Base-by-base conservation (phyloP, 2,329 filamentous ascomycete species). In the Penicillium sp. region DNA sequence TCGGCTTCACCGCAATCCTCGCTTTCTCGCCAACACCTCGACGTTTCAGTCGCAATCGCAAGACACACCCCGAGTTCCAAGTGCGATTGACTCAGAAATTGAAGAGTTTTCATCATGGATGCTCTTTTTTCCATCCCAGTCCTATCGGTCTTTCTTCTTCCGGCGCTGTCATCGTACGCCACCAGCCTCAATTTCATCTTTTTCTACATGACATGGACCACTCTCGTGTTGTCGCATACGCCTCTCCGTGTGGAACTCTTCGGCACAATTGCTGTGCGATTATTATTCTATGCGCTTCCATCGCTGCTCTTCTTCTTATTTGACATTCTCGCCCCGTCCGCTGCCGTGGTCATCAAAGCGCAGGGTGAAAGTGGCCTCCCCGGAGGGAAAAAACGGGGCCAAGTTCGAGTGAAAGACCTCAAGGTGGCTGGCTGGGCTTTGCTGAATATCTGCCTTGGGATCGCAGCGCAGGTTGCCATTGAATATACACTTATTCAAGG, bases 181-280 rank as follows among this genome's bases (percentile, higher is more conserved):
- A 90, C 87, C 1, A 88, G 82, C 1, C 71, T 94, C 47, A 95
- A 92, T 61, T 68, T 94, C 15, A 69, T 93, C 45, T 89, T 94
- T 70, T 92, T 95, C 65, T 90, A 88, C 62, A 76, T 94, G 68
- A 90, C 85, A 51, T 95, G 88, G 88, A 79, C 80, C 4, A 90
- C 85, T 0, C 74, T 95, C 20, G 79, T 93, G 26, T 70, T 90
- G 2, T 84, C 83, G 5, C 84, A 93, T 54, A 73, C 82, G 1
- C 80, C 85, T 0, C 69, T 92, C 11, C 76, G 78, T 41, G 77
- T 95, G 40, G 86, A 94, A 60, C 60, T 92, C 1, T 69, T 84
- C 35, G 85, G 81, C 38, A 81, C 82, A 0, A 60, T 85, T 4
- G 75, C 76, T 15, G 69, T 88, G 32, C 81, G 85, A 28, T 41